These are phyloP conservation scores for Zopfia rhizophila DNA, from an alignment of 2,329 filamentous ascomycete genomes.

Conservation along the genomic window DNA sequence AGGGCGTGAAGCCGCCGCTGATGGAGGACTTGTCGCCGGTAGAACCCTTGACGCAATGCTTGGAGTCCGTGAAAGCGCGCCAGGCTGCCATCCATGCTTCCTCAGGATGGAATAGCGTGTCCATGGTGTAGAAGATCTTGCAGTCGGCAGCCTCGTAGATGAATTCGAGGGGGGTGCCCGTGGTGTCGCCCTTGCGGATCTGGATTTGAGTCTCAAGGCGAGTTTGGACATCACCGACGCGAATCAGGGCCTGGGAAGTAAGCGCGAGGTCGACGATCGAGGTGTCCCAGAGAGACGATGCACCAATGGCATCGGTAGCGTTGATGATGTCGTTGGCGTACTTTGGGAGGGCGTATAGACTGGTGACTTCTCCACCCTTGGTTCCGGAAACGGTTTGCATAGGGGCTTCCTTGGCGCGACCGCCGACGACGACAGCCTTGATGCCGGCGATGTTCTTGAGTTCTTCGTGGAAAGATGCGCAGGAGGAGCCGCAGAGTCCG, in stretches of 20 bases:
- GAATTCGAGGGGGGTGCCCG: slow-evolving; percentile 64
- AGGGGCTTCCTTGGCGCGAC: slow-evolving; percentile 61
- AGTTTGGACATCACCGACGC: slow-evolving; percentile 26
- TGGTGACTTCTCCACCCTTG: slow-evolving; percentile 60
- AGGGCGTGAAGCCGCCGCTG: slow-evolving; percentile 39
- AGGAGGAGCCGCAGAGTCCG: slow-evolving; percentile 68
- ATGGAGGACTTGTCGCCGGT: slow-evolving; percentile 35
- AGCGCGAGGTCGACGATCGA: slow-evolving; percentile 24
- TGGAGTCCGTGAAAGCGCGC: slow-evolving; percentile 32
- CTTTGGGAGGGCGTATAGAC: slow-evolving; percentile 26
- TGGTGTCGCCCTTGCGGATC: slow-evolving; percentile 44
- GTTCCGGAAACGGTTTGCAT: slow-evolving; percentile 72
- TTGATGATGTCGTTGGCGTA: slow-evolving; percentile 31
- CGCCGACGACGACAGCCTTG: slow-evolving; percentile 66
- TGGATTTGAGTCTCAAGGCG: slow-evolving; percentile 36
- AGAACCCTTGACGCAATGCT: slow-evolving; percentile 35
- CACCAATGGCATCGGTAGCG: slow-evolving; percentile 18
- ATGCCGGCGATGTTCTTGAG: slow-evolving; percentile 64
- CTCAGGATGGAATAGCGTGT: slow-evolving; percentile 61
- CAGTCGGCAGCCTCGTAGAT: slow-evolving; percentile 70
- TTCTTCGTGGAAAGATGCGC: slow-evolving; percentile 65
- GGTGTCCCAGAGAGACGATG: slow-evolving; percentile 18
- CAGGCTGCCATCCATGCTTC: slow-evolving; percentile 60
- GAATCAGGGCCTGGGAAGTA: slow-evolving; percentile 24
- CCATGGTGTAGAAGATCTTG: slow-evolving; percentile 67